These are phyloP conservation scores for Aureobasidium sp. DNA, from an alignment of 2,329 filamentous ascomycete species.

Conservation along the genomic window DNA sequence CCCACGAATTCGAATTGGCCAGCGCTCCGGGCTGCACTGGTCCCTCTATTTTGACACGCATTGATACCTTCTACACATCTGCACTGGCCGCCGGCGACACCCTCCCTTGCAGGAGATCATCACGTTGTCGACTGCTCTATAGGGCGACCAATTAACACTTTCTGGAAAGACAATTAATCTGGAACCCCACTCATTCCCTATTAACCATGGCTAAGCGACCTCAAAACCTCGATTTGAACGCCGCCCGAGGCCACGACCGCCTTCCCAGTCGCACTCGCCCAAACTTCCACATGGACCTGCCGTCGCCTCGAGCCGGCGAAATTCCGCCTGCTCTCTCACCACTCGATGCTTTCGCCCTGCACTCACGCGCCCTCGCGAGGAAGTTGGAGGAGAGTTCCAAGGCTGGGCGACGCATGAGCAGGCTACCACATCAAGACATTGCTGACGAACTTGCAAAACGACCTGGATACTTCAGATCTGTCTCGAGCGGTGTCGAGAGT, in stretches of 20 bases:
- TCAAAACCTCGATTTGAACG: conserved; percentile 19
- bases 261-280: conserved; percentile 22
- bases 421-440: conserved; percentile 74
- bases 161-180: conserved; percentile 12
- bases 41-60: background rate
- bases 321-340: conserved; percentile 86
- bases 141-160: conserved; percentile 9
- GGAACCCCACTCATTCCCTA: conserved; percentile 9
- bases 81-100: conserved; percentile 3
- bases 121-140: background rate
- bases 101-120: conserved; percentile 1
- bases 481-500: conserved; percentile 53
- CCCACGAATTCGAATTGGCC: conserved; percentile 6
- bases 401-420: conserved; percentile 72
- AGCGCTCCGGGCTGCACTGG: background rate
- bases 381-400: conserved; percentile 71
- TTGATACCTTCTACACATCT: background rate
- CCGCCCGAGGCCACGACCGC: conserved; percentile 18
- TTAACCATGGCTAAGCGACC: conserved; percentile 19
- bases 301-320: conserved; percentile 46
- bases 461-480: conserved; percentile 72
- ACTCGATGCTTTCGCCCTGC: conserved; percentile 87
- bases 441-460: conserved; percentile 72
- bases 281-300: conserved; percentile 32
- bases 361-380: conserved; percentile 79